Evolutionary conservation across 192 early-diverging fungal genomes (phyloP).

Genomic region (Thamnidium elegans): DNA sequence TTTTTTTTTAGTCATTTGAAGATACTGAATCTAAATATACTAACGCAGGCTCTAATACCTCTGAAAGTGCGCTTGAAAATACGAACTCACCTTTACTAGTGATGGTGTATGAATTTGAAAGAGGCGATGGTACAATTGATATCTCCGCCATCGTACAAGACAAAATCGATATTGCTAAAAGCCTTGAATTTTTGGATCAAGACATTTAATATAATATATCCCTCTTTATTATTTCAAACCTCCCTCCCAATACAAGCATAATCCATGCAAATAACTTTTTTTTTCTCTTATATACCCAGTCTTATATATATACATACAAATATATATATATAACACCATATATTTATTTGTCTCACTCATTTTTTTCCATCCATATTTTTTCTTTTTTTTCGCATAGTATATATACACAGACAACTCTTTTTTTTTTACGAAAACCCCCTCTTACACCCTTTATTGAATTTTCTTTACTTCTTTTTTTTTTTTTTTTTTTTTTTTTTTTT

Average conservation of each 20-base stretch:
- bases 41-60: neutral
- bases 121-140: conserved; percentile 46
- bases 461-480: too few relatives aligned
- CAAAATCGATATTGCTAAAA: conserved; percentile 8
- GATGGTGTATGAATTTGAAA: conserved; percentile 51
- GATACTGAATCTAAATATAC: conserved; percentile 23
- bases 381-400: neutral
- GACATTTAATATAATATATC: neutral
- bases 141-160: conserved; percentile 37
- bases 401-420: too few relatives aligned
- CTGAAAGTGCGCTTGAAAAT: neutral
- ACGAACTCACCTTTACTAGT: conserved; percentile 24
- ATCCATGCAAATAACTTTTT: too few relatives aligned
- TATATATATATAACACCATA: neutral
- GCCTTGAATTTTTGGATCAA: conserved; percentile 17
- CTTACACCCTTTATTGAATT: too few relatives aligned
- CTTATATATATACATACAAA: neutral
- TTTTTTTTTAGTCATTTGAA: conserved; percentile 21
- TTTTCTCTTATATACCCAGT: neutral
- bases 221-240: too few relatives aligned
- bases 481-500: too few relatives aligned
- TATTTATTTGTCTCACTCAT: too few relatives aligned
- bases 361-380: conserved; percentile 1
- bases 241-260: too few relatives aligned
- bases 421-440: too few relatives aligned